Percentiles rank a stretch among this genome's conserved stretches.
Conservation (phyloP, 768 basidiomycete genomes). For the Tulasnella calospora region DNA sequence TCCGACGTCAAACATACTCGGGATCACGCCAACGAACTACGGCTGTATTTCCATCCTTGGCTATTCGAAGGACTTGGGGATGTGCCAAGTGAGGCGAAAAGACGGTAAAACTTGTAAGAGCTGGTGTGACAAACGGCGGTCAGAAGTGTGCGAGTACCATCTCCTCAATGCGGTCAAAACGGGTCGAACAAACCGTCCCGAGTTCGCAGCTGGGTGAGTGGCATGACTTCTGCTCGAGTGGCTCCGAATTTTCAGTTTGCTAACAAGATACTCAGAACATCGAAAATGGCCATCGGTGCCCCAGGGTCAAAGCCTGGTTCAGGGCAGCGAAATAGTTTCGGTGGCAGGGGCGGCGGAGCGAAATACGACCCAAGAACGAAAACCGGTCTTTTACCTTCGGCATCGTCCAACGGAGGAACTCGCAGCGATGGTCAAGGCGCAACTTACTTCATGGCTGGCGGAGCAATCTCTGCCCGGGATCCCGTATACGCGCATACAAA, state of each 20-base stretch:
- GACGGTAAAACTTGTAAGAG: conserved; percentile 78
- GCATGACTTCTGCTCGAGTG: not conserved
- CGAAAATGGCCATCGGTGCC: conserved; percentile 54
- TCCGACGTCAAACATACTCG: conserved; percentile 75
- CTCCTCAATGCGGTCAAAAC: conserved; percentile 73
- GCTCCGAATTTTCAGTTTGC: too few relatives aligned
- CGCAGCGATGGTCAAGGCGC: conserved; percentile 39
- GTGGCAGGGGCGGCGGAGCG: not conserved
- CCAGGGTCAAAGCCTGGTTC: not conserved
- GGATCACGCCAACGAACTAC: conserved; percentile 78
- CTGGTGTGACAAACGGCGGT: conserved; percentile 86
- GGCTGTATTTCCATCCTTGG: conserved; percentile 81
- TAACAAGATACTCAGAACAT: conserved; percentile 50
- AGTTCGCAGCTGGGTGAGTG: conserved; percentile 76
- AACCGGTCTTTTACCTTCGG: conserved; percentile 65
- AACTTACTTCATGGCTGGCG: conserved; percentile 76
- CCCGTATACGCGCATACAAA: conserved; percentile 25
- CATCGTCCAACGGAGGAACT: conserved; percentile 33
- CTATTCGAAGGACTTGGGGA: conserved; percentile 77
- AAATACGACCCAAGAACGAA: conserved; percentile 63
- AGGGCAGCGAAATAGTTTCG: not conserved
- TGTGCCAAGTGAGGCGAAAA: conserved; percentile 68
- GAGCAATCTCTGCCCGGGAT: conserved; percentile 48
- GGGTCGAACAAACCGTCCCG: conserved; percentile 68
- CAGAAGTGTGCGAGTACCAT: conserved; percentile 89